Conservation (phyloP, 768 basidiomycete genomes). For the Plicaturopsis crispa region DNA sequence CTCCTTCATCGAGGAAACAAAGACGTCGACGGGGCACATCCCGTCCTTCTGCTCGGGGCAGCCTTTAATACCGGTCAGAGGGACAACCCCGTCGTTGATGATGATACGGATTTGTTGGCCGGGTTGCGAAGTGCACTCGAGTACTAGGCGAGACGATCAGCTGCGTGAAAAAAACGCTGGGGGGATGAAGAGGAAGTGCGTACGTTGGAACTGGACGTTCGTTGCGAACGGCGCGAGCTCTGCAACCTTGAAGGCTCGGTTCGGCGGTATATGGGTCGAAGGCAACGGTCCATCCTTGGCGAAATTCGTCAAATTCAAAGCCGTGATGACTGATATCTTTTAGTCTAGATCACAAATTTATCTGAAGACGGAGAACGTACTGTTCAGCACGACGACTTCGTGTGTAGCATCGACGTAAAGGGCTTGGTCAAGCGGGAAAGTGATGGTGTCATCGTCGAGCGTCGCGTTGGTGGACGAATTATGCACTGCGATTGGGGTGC, state of each 20-base stretch:
- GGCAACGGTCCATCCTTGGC: constrained; percentile 71
- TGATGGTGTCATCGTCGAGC: constrained; percentile 57
- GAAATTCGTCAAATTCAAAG: constrained; percentile 74
- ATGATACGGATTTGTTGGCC: constrained; percentile 69
- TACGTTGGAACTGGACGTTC: constrained; percentile 85
- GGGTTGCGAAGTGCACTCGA: constrained; percentile 46
- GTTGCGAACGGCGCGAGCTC: constrained; percentile 84
- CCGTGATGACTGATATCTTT: constrained; percentile 57
- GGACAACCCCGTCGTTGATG: constrained; percentile 82
- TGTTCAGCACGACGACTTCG: constrained; percentile 85
- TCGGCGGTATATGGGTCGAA: constrained; percentile 55
- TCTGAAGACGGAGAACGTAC: constrained; percentile 27
- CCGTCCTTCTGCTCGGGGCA: constrained; percentile 71
- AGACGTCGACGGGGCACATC: constrained; percentile 66
- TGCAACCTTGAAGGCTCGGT: constrained; percentile 64
- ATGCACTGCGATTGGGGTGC: constrained; percentile 59
- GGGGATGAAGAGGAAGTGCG: constrained; percentile 19
- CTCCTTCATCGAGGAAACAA: constrained; percentile 62
- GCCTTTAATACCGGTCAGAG: constrained; percentile 68
- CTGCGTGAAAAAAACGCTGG: constrained; percentile 19
- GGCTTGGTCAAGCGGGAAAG: constrained; percentile 64
- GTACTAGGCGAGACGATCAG: constrained; percentile 35
- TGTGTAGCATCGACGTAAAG: constrained; percentile 89
- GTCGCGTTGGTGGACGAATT: constrained; percentile 85
- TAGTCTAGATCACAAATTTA: constrained; percentile 2